phyloP scores from a whole-genome alignment of 2,329 filamentous ascomycete species.

The Fusarium succisae region DNA sequence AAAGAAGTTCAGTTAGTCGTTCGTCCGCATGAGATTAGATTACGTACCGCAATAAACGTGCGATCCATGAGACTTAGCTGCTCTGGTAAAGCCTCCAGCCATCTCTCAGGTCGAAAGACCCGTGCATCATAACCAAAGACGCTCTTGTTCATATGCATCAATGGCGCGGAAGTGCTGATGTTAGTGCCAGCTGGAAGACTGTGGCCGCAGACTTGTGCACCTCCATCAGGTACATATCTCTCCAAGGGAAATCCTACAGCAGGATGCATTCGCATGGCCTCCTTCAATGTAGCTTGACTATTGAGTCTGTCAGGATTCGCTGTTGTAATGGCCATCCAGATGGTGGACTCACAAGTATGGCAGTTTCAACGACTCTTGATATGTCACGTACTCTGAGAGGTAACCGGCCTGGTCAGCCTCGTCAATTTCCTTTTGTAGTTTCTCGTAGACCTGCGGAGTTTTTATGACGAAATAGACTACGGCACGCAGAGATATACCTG shows the following conservation, averaged over 20 bases:
- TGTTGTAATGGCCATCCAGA: fast-evolving
- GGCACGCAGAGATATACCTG: background rate
- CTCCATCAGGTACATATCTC: background rate
- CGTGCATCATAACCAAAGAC: background rate
- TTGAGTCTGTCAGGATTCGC: background rate
- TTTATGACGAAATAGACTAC: background rate
- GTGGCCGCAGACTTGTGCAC: background rate
- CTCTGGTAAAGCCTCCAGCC: background rate
- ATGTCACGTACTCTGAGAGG: background rate
- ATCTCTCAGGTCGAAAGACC: background rate
- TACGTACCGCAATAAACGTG: background rate
- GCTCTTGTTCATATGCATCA: background rate
- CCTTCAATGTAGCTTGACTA: background rate
- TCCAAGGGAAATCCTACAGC: background rate
- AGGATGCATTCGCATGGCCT: background rate
- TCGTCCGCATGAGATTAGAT: fast-evolving
- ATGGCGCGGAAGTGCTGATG: background rate
- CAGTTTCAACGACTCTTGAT: background rate
- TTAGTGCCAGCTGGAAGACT: background rate
- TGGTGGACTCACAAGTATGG: background rate
- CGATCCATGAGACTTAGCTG: background rate
- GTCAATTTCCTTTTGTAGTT: background rate
- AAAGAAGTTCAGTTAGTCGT: fast-evolving
- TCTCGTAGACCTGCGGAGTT: background rate
- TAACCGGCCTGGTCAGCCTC: fast-evolving